Base-by-base conservation (phyloP, 345 rosid species). In the Gossypium ekmanianum region DNA sequence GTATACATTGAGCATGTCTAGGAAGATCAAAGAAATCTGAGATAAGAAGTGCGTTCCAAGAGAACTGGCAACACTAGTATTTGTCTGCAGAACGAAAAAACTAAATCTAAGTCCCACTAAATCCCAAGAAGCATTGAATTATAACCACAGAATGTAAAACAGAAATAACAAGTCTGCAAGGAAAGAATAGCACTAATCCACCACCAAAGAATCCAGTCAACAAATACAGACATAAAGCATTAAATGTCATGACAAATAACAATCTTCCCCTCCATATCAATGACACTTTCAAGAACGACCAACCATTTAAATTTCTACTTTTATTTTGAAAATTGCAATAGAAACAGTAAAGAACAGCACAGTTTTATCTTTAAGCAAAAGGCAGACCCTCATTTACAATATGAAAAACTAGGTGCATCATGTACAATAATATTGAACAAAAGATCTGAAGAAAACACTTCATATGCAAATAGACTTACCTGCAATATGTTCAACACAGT, bases 1-100 rank as follows among this genome's bases (percentile, higher is more conserved):
- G 85, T 96, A 96, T 43, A 96, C 97, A 75, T 96, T 96, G 74
- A 96, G 90, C 99, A 96, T 96, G 86, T 96, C 99, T 89, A 96
- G 75, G 82, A 96, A 96, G 80, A 93, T 93, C 75, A 88, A 74
- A 75, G 98, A 87, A 65, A 96, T 93, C 81, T 96, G 99, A 9
- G 97, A 34, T 56, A 96, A 78, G 84, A 96, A 93, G 81, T 84
- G 90, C 7, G 99, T 92, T 74, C 99, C 99, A 63, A 93, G 89
- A 39, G 98, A 88, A 79, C 79, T 87, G 81, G 99, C 98, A 74
- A 86, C 99, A 81, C 99, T 96, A 59, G 99, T 96, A 79, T 96
- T 96, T 71, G 97, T 96, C 99, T 96, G 94, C 87, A 89, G 68
- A 56, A 68, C 18, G 24, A 64, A 50, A 51, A 47, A 43, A 44